Base-by-base conservation (phyloP, 2,329 filamentous ascomycete genomes). In the Exophiala aquamarina region DNA sequence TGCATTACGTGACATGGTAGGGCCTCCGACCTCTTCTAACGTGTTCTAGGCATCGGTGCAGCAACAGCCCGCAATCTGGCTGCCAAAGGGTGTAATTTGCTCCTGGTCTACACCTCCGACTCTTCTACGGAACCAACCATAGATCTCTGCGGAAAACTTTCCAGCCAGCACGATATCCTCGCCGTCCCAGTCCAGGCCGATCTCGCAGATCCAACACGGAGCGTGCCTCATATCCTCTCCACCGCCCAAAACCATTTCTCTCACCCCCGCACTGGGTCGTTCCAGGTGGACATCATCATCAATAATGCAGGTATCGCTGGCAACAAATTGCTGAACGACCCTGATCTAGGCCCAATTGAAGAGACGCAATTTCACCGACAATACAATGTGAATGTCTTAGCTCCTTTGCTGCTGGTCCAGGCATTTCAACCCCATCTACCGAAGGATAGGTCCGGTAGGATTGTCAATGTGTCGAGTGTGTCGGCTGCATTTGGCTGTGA, bases 71-170 rank as follows among this genome's bases (percentile, higher is more conserved):
- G 80, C 45, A 89, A 84, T 52, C 76, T 92, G n/a, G 85, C 86
- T 47, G 75, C 75, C 55, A 88, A 89, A 67, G 87, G 87, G 59
- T 78, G 76, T 68, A 79, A 81, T 39, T 67, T 90, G 4, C 72
- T 89, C 32, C 73, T 90, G 49, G 86, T 86, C 70, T 89, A 86
- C 72, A 87, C 84, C 4, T 84, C 81, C 32, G 73, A 80, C 55
- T 79, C 75, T 11, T 86, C 82, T 1, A 69, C 72, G 20, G 58
- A 72, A 28, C 69, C 65, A 21, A 80, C 79, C 20, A 65, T 73
- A 45, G 68, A 75, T 11, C 75, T 87, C 35, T 81, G 80, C 57
- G 58, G 70, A 18, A 64, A 73, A n/a, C 76, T 92, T 3, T 61
- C 74, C 35, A 59, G 69, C 15, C 68, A 75, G 29, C 74, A 90